Evolutionary conservation across 371 early-diverging fungal species (phyloP), one percentile per base, ranked within the genome.

Genomic region (Mortierella sp.): DNA sequence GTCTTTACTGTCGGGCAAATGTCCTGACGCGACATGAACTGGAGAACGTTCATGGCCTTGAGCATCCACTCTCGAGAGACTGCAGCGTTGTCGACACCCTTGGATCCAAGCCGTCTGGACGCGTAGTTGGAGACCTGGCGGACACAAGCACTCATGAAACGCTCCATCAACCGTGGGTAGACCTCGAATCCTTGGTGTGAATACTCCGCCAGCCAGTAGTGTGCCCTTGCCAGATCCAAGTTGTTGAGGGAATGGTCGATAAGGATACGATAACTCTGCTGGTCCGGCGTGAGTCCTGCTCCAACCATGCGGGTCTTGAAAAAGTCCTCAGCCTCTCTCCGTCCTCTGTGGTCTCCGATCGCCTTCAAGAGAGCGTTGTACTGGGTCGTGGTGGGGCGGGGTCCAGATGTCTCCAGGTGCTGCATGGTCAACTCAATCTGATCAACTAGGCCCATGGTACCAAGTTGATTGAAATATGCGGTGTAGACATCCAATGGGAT

Each of bases 61-160:
- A 74, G 14, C 82, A 77, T 74, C 82, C 82, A 82, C 58, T 77
- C 82, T 29, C 61, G 73, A 14, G 75, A 47, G 39, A 65, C 31
- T 4, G 68, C 5, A 16, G 55, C 64, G 22, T 7, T 65, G 11
- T 45, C 50, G 13, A 9, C 34, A 37, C 61, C 61, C 19, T 61
- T 9, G 39, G 61, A 34, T 22, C 61, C 61, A 2, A 22, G 55
- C 16, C 10, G 29, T 14, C 11, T 55, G 40, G 0, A 52, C 1
- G 43, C 26, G 31, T 29, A 22, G 11, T 16, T 22, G 4, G 66
- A 48, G 31, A 73, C 47, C 53, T 73, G 68, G 40, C 52, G 53
- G 22, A 71, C 44, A 24, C 78, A 82, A 4, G 78, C 65, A 31
- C 55, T 63, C 78, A 82, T 74, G 44, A 77, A 74, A 19, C 72